Evolutionary conservation across 805 yeast species (phyloP), one percentile per base, ranked within the genome.

Genomic region (Lachancea lanzarotensis): DNA sequence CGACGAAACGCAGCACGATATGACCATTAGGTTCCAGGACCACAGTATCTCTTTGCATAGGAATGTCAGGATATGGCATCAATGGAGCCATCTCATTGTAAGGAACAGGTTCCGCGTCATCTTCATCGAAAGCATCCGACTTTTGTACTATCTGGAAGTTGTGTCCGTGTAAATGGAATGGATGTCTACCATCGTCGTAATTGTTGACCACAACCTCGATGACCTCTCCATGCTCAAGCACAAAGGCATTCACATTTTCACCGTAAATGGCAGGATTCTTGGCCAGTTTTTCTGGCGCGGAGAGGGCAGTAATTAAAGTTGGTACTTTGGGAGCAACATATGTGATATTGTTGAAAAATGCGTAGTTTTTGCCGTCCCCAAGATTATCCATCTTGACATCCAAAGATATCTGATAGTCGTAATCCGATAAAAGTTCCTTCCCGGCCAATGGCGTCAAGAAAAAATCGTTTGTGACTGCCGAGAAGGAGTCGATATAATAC

Each of bases 131-230:
- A 2, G 70, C 75, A 16, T 61, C 67, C 3, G 78, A 76, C 59
- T 79, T 74, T 40, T 71, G 71, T 33, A 82, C 66, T 18, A 82
- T 62, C 65, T 81, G 88, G 70, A 82, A 82, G 40, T 63, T 72
- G 58, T 82, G 89, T 13, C 90, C 90, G 56, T 82, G 90, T 54
- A 82, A 71, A 62, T 82, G 90, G 78, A 82, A 82, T 18, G 88
- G 88, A 62, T 82, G 90, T 52, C 80, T 80, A 48, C 88, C 85
- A 3, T 83, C 81, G 62, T 89, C 96, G 56, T 71, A 73, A 59
- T 89, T 90, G 60, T 87, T 84, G 37, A 89, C 61, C 1, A 87
- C 84, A 37, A 89, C 66, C 54, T 89, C 96, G 38, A 90, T 72
- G 33, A 81, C 74, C 40, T 82, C 86, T 41, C 76, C 77, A 4